These are phyloP conservation scores for Astrephomene gubernaculifera DNA, from an alignment of 139 green algal genomes.

Conservation along the genomic window DNA sequence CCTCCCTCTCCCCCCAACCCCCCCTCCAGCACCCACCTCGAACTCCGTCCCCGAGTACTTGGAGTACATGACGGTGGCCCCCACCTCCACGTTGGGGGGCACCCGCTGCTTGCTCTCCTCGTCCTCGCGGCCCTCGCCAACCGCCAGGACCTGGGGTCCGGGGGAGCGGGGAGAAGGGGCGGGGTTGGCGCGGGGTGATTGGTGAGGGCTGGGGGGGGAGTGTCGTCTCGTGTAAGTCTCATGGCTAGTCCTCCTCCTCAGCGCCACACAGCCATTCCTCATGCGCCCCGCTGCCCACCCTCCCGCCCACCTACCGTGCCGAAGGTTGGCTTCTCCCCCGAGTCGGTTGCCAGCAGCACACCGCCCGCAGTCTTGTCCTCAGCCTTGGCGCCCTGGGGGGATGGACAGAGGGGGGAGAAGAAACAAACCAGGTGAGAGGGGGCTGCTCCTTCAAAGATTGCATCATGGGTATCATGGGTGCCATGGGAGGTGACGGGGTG, in stretches of 20 bases:
- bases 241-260: neutral
- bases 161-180: neutral
- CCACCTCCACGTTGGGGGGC: conserved; percentile 72
- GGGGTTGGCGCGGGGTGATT: too few species aligned
- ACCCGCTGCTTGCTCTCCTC: conserved; percentile 70
- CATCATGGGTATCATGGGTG: too few species aligned
- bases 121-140: conserved; percentile 78
- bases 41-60: conserved; percentile 92
- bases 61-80: conserved; percentile 89
- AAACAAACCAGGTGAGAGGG: too few species aligned
- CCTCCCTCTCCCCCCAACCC: neutral
- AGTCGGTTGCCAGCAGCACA: conserved; percentile 84
- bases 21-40: conserved; percentile 58
- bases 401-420: too few species aligned
- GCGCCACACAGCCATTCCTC: neutral
- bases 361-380: conserved; percentile 84
- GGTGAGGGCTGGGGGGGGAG: too few species aligned
- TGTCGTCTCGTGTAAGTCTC: neutral
- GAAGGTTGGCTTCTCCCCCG: conserved; percentile 92
- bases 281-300: neutral
- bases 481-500: too few species aligned
- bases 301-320: conserved; percentile 72
- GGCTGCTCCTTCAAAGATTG: too few species aligned
- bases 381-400: conserved; percentile 67
- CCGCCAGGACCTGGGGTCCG: conserved; percentile 77